Evolutionary conservation across 352 stramenopile genomes (phyloP), one percentile per base, ranked within the genome.

Genomic region (Globisporangium cylindrosporum): DNA sequence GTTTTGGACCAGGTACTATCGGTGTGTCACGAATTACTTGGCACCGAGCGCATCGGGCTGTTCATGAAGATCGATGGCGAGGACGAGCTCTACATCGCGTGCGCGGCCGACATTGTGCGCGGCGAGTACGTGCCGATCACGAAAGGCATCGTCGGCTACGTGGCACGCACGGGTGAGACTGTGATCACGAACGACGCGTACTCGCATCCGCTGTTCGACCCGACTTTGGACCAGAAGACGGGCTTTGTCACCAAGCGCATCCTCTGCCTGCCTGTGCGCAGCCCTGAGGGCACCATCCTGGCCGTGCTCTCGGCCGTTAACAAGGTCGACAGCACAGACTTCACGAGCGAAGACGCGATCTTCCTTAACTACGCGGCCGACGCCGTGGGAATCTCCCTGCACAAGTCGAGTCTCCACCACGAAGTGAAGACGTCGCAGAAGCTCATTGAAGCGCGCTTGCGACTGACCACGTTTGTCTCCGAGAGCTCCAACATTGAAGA

Each of bases 341-440:
- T 92, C 38, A 81, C 79, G 3, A 73, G 69, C 22, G 84, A 92
- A 49, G 84, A 92, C 36, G 83, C 84, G 6, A 62, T 92, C 27
- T 92, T 89, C 60, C 79, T 92, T 46, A 89, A 89, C 53, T 92
- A 92, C 54, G 81, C 83, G 18, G 84, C 84, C 7, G 84, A 92
- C 38, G 81, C 84, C 0, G 84, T 86, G 3, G 81, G 84, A 9
- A 89, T 85, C 20, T 88, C 84, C 1, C 69, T 92, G 15, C 81
- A 92, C 77, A 92, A 92, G 54, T 76, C 81, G 34, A 85, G 73
- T 49, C 70, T 92, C n/a, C 79, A 84, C 66, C 83, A 79, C 55
- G 67, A 92, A 69, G 84, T 92, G 34, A 86, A 78, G 49, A 89
- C 82, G 9, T 85, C 84, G n/a, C 81, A 92, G 48, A 87, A 87